Evolutionary conservation across 345 rosid species (phyloP), one percentile per base, ranked within the genome.

Genomic region (Murraya koenigii): DNA sequence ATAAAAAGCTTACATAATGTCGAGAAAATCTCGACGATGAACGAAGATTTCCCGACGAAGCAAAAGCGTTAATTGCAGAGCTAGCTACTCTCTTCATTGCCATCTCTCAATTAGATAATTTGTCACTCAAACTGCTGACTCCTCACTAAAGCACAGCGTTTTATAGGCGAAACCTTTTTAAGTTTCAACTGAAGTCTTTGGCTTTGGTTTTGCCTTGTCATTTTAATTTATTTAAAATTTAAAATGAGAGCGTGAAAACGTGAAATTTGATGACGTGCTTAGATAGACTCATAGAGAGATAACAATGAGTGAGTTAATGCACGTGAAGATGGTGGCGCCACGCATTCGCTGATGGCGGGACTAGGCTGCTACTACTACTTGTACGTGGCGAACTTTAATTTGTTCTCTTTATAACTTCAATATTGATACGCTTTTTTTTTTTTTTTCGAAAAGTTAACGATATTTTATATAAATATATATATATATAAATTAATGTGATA

Each of bases 71-170:
- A 76, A 86, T 78, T 65, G 90, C 93, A 41, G 94, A 82, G 47
- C 77, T 66, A 47, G 88, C 87, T 65, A 83, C 86, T 36, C 89
- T 83, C 80, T 88, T 85, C 95, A 87, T 88, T 28, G 93, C 90
- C 93, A 89, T 86, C 36, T 71, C 75, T 22, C 56, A 35, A 11
- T 22, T 2, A 65, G 9, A 6, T 11, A 60, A 35, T n/a, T 64
- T 22, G 22, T 1, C 47, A 4, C 36, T 62, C 65, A 2, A 25
- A 3, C 6, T 33, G 9, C 14, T 20, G 25, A 58, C 8, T 8
- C 28, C 61, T n/a, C 26, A 58, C 61, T 9, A 8, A 52, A 52
- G 22, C 22, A 6, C 22, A 15, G 6, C 22, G 22, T 5, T 52
- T 17, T 52, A 52, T 52, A 17, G 56, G 56, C 8, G 22, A 52